These are phyloP conservation scores for Hypoxylon fuscum DNA, from an alignment of 495 filamentous ascomycete species.

Conservation along the genomic window DNA sequence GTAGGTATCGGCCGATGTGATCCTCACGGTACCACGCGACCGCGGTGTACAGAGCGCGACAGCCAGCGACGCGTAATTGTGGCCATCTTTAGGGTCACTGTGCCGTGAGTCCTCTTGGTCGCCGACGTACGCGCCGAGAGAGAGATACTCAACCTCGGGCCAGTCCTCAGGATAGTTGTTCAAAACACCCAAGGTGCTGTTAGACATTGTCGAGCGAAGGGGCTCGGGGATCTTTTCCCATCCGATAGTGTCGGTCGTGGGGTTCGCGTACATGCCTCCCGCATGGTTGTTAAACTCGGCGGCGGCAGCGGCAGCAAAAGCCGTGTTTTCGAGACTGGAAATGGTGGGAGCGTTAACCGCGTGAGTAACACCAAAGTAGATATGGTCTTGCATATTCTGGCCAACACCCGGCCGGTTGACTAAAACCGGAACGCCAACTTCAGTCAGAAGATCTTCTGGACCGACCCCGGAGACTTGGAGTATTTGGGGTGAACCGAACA, in stretches of 20 bases:
- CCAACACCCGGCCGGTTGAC: conserved; percentile 58
- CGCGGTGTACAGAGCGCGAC: conserved; percentile 56
- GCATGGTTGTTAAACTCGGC: conserved; percentile 30
- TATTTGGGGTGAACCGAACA: conserved; percentile 60
- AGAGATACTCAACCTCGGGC: conserved; percentile 66
- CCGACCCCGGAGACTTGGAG: conserved; percentile 66
- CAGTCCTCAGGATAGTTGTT: conserved; percentile 59
- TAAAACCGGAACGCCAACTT: conserved; percentile 52
- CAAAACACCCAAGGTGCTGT: conserved; percentile 41
- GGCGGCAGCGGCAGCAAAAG: conserved; percentile 7
- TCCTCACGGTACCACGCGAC: conserved; percentile 65
- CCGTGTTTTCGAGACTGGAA: conserved; percentile 23
- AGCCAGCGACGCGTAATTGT: conserved; percentile 57
- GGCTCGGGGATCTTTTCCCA: conserved; percentile 61
- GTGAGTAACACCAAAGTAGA: conserved; percentile 40
- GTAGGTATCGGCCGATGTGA: conserved; percentile 52
- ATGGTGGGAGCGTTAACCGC: conserved; percentile 40
- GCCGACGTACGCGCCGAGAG: conserved; percentile 39
- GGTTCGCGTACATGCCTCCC: conserved; percentile 51
- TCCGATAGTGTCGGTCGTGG: conserved; percentile 52
- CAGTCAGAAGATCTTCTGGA: conserved; percentile 46
- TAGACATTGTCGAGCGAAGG: conserved; percentile 39
- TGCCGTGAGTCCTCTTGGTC: conserved; percentile 44
- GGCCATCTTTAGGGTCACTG: conserved; percentile 47
- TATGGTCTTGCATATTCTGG: conserved; percentile 58